Base-by-base conservation (phyloP, 2,329 filamentous ascomycete species). In the Esteya vermicola region DNA sequence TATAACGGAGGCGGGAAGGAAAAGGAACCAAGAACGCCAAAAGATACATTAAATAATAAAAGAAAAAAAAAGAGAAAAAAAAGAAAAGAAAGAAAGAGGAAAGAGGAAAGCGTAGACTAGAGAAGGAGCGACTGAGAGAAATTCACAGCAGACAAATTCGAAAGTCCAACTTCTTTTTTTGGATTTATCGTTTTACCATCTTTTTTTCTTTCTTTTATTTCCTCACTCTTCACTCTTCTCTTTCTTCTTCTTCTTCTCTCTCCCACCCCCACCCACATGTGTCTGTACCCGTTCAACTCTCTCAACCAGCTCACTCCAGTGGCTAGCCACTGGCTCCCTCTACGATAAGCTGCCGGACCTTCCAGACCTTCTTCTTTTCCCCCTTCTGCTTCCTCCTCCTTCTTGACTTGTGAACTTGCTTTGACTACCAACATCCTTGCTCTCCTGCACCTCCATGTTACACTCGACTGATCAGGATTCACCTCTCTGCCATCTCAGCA, bases 1-100 rank as follows among this genome's bases (percentile, higher is more conserved):
- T 36, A 31, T 33, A 39, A 39, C 26, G 36, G 41, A 36, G 36
- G 40, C 40, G 40, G 40, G 36, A 42, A 42, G 20, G 28, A n/a
- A n/a, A 25, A 21, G 19, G 39, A 36, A 18, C 26, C n/a, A 36
- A 35, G 19, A n/a, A 19, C 22, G 19, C 10, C 30, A n/a, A 19
- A 33, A 33, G n/a, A n/a, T n/a, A n/a, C n/a, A n/a, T n/a, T n/a
- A n/a, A n/a, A n/a, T n/a, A n/a, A n/a, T n/a, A n/a, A n/a, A n/a
- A n/a, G n/a, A n/a, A n/a, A n/a, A n/a, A n/a, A n/a, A n/a, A n/a
- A n/a, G n/a, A n/a, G n/a, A n/a, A n/a, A n/a, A n/a, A n/a, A n/a
- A n/a, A n/a, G n/a, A n/a, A n/a, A n/a, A n/a, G n/a, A n/a, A n/a
- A n/a, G n/a, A n/a, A n/a, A n/a, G n/a, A n/a, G n/a, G n/a, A n/a